A percentile compares a stretch with the other conserved stretches of the same genome.
These are phyloP conservation scores for Fabrea salina DNA, from an alignment of 169 alveolate genomes.

Conservation along the genomic window DNA sequence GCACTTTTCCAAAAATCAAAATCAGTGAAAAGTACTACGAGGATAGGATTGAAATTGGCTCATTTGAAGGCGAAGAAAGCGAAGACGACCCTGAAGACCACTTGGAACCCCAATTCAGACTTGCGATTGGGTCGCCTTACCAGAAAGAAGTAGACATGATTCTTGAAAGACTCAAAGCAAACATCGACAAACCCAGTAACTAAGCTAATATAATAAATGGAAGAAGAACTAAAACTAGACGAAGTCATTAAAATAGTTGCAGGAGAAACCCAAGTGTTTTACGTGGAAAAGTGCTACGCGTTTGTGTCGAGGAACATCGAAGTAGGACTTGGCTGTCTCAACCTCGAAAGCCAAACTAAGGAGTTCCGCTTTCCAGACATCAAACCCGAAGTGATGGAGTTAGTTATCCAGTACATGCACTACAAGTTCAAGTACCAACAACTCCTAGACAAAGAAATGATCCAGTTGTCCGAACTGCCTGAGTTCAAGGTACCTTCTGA, in stretches of 20 bases:
- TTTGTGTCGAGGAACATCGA: slow-evolving; percentile 8
- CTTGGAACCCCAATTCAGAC: neutral
- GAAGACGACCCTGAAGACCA: slow-evolving; percentile 8
- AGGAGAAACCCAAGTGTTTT: slow-evolving; percentile 9
- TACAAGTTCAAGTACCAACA: slow-evolving; percentile 19
- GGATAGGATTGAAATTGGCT: neutral
- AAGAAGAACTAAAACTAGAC: slow-evolving; percentile 15
- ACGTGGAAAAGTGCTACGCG: slow-evolving; percentile 20
- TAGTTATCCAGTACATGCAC: slow-evolving; percentile 17
- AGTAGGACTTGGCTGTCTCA: slow-evolving; percentile 5
- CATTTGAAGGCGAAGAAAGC: neutral
- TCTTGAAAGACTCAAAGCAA: neutral
- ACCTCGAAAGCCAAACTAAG: neutral
- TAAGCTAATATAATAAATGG: slow-evolving; percentile 13
- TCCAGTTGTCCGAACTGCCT: neutral
- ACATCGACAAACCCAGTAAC: too few relatives aligned
- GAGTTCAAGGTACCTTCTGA: slow-evolving; percentile 21
- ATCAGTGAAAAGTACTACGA: neutral
- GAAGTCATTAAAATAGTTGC: neutral
- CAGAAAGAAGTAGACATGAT: neutral
- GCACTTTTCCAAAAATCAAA: neutral
- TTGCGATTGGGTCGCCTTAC: neutral
- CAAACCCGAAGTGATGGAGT: slow-evolving; percentile 3
- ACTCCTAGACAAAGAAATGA: neutral
- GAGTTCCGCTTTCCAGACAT: slow-evolving; percentile 17